Base-by-base conservation (phyloP, 352 stramenopile genomes). In the Globisporangium carolinianum region DNA sequence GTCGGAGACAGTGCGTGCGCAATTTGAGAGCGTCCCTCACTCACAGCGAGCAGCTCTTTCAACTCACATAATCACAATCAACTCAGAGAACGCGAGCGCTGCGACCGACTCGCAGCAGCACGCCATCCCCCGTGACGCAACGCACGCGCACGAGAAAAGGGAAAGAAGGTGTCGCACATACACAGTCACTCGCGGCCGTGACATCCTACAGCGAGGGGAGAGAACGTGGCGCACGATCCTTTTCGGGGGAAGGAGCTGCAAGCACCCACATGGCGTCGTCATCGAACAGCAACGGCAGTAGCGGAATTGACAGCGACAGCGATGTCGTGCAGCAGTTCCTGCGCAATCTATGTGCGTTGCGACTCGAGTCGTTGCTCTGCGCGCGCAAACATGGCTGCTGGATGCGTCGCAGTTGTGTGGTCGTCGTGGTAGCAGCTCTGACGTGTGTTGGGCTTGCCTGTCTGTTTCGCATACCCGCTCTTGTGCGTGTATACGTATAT, bases 291-390 rank as follows among this genome's bases (percentile, higher is more conserved):
- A 43, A 9, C 32, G 14, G 14, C 18, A 24, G 18, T 24, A 24
- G 18, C 18, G 18, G 18, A 24, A 24, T 24, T 24, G 18, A 24
- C 35, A 43, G 45, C 48, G 43, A 51, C 36, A 47, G 7, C 15
- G 52, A 63, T 18, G 46, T 58, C 9, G 58, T 59, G 51, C 47
- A 55, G 51, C 58, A 59, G 35, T 63, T 63, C 46, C 52, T 63
- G 17, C 51, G 51, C 57, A 54, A 62, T 36, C 58, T 62, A 55
- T 68, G 48, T 71, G 24, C 48, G 53, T 56, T n/a, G 11, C 17
- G 24, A 24, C 18, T 24, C 18, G 18, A 24, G 18, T 24, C 18
- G 18, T 24, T 24, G 18, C 18, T 24, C 18, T 24, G 18, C 18
- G 18, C 18, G 18, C 18, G 0, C 18, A 24, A 24, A 24, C 18